These are phyloP conservation scores for Cetraspora pellucida DNA, from an alignment of 192 early-diverging fungal genomes.

Conservation along the genomic window DNA sequence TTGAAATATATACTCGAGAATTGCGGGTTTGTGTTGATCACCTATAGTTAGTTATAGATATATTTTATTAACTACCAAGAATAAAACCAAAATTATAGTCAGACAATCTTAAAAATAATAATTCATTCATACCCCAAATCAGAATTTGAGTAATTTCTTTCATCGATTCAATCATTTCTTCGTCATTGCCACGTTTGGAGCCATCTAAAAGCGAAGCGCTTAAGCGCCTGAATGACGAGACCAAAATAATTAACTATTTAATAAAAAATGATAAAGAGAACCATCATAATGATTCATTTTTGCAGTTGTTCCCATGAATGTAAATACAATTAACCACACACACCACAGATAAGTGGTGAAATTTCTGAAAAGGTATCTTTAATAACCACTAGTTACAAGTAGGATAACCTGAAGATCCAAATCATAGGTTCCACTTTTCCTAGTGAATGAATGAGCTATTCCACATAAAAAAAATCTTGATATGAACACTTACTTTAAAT, in stretches of 20 bases:
- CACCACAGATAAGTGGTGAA: neutral
- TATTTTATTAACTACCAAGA: neutral
- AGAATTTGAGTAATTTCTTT: conserved; percentile 49
- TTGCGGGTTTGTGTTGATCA: conserved; percentile 6
- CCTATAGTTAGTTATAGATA: neutral
- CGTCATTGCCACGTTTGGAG: conserved; percentile 36
- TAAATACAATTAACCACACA: neutral
- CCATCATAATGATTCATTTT: no score
- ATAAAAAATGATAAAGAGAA: neutral
- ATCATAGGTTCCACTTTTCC: neutral
- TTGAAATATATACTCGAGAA: conserved; percentile 15
- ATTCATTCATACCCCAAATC: conserved; percentile 47
- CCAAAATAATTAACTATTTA: neutral
- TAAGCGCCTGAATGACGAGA: neutral
- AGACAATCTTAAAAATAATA: conserved; percentile 29
- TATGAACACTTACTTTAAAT: neutral
- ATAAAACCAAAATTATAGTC: neutral
- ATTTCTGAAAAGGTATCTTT: no score
- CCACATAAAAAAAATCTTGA: neutral
- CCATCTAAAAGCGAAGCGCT: neutral
- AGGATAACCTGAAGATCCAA: neutral
- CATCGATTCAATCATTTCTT: conserved; percentile 37
- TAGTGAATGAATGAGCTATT: no score
- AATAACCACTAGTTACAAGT: no score
- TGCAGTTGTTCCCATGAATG: neutral